Conservation (phyloP, 169 alveolate genomes). For the Plasmodium malariae region DNA sequence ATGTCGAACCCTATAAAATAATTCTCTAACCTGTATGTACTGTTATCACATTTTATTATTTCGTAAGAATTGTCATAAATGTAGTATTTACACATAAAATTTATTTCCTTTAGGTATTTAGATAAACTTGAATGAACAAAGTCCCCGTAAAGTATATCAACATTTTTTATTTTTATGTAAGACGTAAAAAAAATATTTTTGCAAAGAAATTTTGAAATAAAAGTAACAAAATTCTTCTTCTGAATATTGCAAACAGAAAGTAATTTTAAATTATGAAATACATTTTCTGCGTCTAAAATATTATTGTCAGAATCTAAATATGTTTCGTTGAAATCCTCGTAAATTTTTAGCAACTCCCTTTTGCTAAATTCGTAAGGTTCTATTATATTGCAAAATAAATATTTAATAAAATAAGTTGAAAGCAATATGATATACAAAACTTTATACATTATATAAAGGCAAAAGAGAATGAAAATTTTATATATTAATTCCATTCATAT, state of each 20-base stretch:
- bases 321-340: not conserved
- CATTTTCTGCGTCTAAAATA: constrained; percentile 7
- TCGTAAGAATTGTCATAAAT: constrained; percentile 52
- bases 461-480: not conserved
- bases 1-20: constrained; percentile 27
- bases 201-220: constrained; percentile 27
- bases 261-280: constrained; percentile 7
- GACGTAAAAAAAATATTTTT: constrained; percentile 14
- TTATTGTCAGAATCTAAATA: not conserved
- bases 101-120: constrained; percentile 21
- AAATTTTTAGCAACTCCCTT: constrained; percentile 41
- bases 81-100: constrained; percentile 32
- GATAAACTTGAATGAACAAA: constrained; percentile 24
- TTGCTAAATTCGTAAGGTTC: constrained; percentile 1
- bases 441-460: not conserved
- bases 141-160: constrained; percentile 27
- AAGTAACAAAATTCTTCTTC: constrained; percentile 2
- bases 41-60: constrained; percentile 22
- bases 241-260: constrained; percentile 23
- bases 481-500: not conserved
- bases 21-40: not conserved
- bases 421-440: not conserved
- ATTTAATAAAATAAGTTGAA: not conserved
- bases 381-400: constrained; percentile 15
- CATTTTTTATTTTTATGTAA: constrained; percentile 23